These are phyloP conservation scores for Camellia japonica DNA, from an alignment of 148 eudicot genomes.

Conservation along the genomic window DNA sequence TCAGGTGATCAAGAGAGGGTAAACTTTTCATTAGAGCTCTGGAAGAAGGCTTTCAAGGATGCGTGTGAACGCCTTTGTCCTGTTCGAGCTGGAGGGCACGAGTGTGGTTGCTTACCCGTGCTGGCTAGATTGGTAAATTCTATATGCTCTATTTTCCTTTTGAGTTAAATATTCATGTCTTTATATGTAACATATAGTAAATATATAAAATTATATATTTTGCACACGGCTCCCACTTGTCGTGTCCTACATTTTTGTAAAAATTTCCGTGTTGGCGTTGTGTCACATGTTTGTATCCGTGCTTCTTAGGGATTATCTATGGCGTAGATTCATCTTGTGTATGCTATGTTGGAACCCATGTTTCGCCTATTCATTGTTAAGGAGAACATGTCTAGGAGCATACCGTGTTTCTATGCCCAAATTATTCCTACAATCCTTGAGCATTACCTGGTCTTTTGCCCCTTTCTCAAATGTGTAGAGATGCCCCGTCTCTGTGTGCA, in stretches of 20 bases:
- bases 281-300: background rate
- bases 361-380: background rate
- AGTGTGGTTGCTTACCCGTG: conserved; percentile 79
- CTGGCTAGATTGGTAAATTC: conserved; percentile 61
- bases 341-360: background rate
- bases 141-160: background rate
- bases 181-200: too few relatives aligned
- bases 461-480: background rate
- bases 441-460: background rate
- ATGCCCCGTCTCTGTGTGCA: background rate
- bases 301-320: background rate
- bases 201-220: too few relatives aligned
- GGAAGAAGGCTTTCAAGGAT: conserved; percentile 93
- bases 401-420: background rate
- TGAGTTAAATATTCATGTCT: too few relatives aligned
- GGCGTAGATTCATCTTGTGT: background rate
- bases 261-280: too few relatives aligned
- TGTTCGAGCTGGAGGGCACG: conserved; percentile 73
- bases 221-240: too few relatives aligned
- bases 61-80: conserved; percentile 85
- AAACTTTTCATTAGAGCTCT: conserved; percentile 68
- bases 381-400: background rate
- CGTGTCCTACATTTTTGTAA: too few relatives aligned
- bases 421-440: background rate
- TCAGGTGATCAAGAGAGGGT: conserved; percentile 57